Percentiles rank a stretch among this genome's conserved stretches.
Conservation (phyloP, 805 yeast genomes). For the Lachancea thermotolerans region DNA sequence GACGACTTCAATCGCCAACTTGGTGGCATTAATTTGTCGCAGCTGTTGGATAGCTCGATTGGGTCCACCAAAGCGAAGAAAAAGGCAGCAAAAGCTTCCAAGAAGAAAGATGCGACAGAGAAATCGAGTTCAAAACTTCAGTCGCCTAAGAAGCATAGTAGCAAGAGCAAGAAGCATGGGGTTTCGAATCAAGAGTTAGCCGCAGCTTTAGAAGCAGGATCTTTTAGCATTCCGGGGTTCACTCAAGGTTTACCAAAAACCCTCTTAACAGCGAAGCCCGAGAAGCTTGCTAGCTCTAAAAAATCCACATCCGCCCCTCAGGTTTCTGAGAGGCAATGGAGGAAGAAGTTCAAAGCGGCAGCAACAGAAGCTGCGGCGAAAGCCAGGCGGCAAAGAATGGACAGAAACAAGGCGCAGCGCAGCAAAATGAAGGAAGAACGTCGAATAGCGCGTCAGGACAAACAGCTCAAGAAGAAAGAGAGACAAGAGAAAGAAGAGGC, state of each 20-base stretch:
- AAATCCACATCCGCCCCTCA: slow-evolving; percentile 2
- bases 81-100: slow-evolving; percentile 20
- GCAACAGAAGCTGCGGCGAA: slow-evolving; percentile 25
- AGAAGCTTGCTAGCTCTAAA: slow-evolving; percentile 1
- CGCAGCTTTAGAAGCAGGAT: slow-evolving; percentile 3
- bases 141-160: background rate
- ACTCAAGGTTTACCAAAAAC: background rate
- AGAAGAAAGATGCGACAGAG: background rate
- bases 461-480: slow-evolving; percentile 16
- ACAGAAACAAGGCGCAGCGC: slow-evolving; percentile 15
- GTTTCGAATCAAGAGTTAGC: slow-evolving; percentile 2
- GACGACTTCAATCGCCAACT: slow-evolving; percentile 26
- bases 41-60: slow-evolving; percentile 9
- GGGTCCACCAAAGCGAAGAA: slow-evolving; percentile 21
- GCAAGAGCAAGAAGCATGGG: slow-evolving; percentile 17
- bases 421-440: slow-evolving; percentile 10
- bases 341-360: slow-evolving; percentile 17
- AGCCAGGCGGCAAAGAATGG: slow-evolving; percentile 22
- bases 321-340: slow-evolving; percentile 12
- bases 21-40: slow-evolving; percentile 19
- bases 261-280: background rate
- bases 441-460: slow-evolving; percentile 14
- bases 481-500: slow-evolving; percentile 17
- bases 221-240: background rate
- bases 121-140: background rate